Evolutionary conservation across 305 asterid species (phyloP), one percentile per base, ranked within the genome.

Genomic region (Rubia occidens): DNA sequence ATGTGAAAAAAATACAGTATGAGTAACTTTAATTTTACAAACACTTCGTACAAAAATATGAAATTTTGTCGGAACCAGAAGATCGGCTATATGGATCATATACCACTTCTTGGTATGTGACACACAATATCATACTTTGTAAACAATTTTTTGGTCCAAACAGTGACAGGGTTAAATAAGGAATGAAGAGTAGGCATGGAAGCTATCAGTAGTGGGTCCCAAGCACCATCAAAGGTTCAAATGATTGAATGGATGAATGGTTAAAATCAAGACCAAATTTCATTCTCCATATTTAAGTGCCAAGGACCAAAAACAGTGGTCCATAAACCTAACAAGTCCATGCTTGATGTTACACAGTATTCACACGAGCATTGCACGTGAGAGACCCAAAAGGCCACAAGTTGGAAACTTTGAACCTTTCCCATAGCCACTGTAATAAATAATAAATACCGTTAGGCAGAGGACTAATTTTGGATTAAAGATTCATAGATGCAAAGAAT

Each of bases 231-330:
- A 79, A 76, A 75, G 72, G 79, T 80, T 73, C 90, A 86, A 87
- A 89, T 87, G 95, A 89, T 89, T 89, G 89, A 89, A 73, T 74
- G 73, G 74, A 72, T 71, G 88, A 80, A 82, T 81, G 74, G 85
- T 80, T 72, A 85, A 78, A 67, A 71, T 82, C 85, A 86, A 73
- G 82, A 60, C 89, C 81, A 80, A 82, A 79, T 73, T 59, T 81
- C 85, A 82, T 82, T 87, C 86, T 70, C 72, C 77, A 76, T 66
- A 75, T 76, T 72, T 79, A 72, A 44, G 77, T 45, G 61, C 44
- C 56, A 43, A 60, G 67, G 79, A 58, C 76, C 77, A 18, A 29
- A 59, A 59, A 4, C 56, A 20, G 10, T 56, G 68, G 68, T 73
- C 72, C 76, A 73, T 45, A 64, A 15, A 45, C 66, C 66, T 21